Base-by-base conservation (phyloP, 2,329 filamentous ascomycete genomes). In the Grosmannia clavigera region DNA sequence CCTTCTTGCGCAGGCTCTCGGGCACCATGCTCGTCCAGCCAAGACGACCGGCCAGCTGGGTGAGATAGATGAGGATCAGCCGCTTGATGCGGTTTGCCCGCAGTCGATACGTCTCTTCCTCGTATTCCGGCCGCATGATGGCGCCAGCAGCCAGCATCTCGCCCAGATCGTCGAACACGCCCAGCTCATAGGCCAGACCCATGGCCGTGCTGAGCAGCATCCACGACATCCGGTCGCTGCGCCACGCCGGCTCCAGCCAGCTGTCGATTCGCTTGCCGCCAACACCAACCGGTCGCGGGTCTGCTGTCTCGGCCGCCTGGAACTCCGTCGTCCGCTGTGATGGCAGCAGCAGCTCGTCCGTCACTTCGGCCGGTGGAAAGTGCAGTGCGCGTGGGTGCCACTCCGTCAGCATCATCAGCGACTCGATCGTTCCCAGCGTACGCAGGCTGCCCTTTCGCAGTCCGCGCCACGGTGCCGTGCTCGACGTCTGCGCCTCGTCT, bases 361-460 rank as follows among this genome's bases (percentile, higher is more conserved):
- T 85, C 1, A 83, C 81, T 64, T 94, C 88, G 22, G 89, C 86
- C 0, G 89, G 87, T 3, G 94, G 94, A 68, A 97, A 99, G 71
- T 97, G 92, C 62, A 99, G 79, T 19, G 92, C 92, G 6, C 92
- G 84, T 5, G 94, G 94, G 71, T 97, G 92, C 92, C 94, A 99
- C 69, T 99, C 94, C 1, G 92, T 97, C 53, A 99, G 77, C 31
- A 99, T 86, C 78, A 99, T 85, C 38, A 99, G 75, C 40, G 91
- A 95, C 74, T 99, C 94, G 31, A 99, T 90, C 0, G 92, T 96
- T 19, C 94, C 94, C 3, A 99, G 76, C 0, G 92, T 96, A 58
- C 94, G 82, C 58, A 97, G 76, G 65, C 92, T 94, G 25, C 88
- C 88, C 68, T 87, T 88, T 60, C 84, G 71, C 74, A 91, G 69